Percentiles rank a stretch among this genome's conserved stretches.
Evolutionary conservation across 768 basidiomycete genomes (phyloP).

Genomic region (Hericium alpestre): DNA sequence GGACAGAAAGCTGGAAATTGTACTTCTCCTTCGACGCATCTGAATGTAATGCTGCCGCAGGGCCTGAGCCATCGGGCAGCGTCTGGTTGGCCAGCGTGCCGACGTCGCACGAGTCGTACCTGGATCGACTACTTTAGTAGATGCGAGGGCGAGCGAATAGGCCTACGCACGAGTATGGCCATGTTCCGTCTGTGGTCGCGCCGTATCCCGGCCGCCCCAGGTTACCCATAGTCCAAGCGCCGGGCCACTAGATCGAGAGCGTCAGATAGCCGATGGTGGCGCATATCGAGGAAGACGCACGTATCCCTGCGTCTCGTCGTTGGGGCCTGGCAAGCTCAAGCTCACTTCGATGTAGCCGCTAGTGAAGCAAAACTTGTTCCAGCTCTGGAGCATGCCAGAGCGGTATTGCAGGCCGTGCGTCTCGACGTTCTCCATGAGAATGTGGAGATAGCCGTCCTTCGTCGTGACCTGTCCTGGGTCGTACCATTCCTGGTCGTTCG

Average conservation of each 20-base stretch:
- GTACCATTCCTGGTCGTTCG: conserved; percentile 69
- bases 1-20: conserved; percentile 57
- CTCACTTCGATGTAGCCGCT: conserved; percentile 65
- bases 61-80: conserved; percentile 35
- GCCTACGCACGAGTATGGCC: conserved; percentile 64
- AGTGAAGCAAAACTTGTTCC: conserved; percentile 88
- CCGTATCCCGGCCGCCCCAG: conserved; percentile 73
- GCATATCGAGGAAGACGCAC: conserved; percentile 20
- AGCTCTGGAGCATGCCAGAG: conserved; percentile 75
- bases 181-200: conserved; percentile 70
- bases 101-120: conserved; percentile 46
- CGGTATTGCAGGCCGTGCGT: conserved; percentile 56
- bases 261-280: not conserved
- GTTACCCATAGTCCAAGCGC: conserved; percentile 85
- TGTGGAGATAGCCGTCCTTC: conserved; percentile 50
- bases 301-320: conserved; percentile 38
- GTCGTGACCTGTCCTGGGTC: conserved; percentile 60
- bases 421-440: conserved; percentile 46
- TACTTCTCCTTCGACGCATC: conserved; percentile 37
- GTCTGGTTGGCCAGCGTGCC: conserved; percentile 50
- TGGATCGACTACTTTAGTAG: conserved; percentile 13
- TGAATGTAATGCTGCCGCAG: conserved; percentile 49
- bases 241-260: conserved; percentile 52
- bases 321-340: conserved; percentile 47
- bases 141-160: not conserved